Base-by-base conservation (phyloP, 768 basidiomycete species). In the Lactarius pseudohatsudake region DNA sequence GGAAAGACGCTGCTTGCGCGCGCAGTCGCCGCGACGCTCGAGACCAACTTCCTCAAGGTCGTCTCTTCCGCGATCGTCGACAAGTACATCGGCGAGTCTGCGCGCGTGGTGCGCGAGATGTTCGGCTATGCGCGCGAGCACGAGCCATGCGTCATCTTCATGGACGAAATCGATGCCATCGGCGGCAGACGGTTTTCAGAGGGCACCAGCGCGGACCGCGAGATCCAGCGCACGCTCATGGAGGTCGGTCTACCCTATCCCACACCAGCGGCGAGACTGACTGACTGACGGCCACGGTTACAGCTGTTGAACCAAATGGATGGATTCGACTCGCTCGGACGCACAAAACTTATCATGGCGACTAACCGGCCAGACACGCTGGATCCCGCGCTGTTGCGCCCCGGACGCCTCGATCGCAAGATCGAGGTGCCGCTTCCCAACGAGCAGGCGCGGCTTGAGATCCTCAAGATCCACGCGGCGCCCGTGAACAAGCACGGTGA, bases 301-400 rank as follows among this genome's bases (percentile, higher is more conserved):
- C 72, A 96, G 94, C 82, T 99, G 30, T 84, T 99, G 38, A 98
- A 98, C 74, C 96, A 98, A 79, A 97, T 99, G 94, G 97, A 99
- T 75, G 97, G 97, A 28, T 99, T 99, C 79, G 97, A 98, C 78
- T 94, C 96, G 18, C 82, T 99, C 34, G 97, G 97, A 55, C 83
- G 82, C 70, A 98, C 96, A 40, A 98, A 98, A 78, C 85, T 98
- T 61, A 99, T 99, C 76, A 98, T 98, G 94, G 97, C 97, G n/a
- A 99, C 97, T 30, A 99, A 98, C 81, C 84, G 97, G 74, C 97
- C 97, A 0, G 97, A 99, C 76, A 98, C 96, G 2, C 86, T 98
- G 40, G 97, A 98, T 78, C 97, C 97, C 16, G 96, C 96, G 16
- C 86, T 99, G 28, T 84, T 99, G 63, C 92, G 96, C 62, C 96